Evolutionary conservation across 177 flowering plant genomes (phyloP).

Genomic region (Tripterygium wilfordii): DNA sequence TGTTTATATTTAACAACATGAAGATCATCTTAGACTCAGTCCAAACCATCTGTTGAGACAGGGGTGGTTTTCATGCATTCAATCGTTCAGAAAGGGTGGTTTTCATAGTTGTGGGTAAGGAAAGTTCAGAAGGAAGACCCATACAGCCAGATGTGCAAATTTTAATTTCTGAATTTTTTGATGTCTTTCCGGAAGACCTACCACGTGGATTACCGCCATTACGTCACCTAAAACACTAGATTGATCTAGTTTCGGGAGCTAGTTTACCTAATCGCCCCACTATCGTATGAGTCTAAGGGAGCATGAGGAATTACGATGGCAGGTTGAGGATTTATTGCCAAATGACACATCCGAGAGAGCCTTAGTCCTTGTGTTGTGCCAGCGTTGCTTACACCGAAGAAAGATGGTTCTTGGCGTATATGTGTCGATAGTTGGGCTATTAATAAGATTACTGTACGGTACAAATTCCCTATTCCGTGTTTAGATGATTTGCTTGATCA

Average conservation of each 20-base stretch:
- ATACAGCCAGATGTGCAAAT: neutral
- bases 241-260: conserved; percentile 1
- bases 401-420: conserved; percentile 9
- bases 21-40: no score
- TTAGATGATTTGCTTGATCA: conserved; percentile 10
- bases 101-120: no score
- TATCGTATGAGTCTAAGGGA: conserved; percentile 9
- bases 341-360: conserved; percentile 1
- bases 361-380: conserved; percentile 5
- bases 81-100: no score
- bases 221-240: conserved; percentile 6
- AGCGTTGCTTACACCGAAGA: neutral
- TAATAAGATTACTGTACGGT: conserved; percentile 6
- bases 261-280: conserved; percentile 3
- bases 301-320: conserved; percentile 1
- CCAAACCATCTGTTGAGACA: no score
- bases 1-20: no score
- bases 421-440: conserved; percentile 5
- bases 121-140: no score
- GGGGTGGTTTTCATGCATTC: no score
- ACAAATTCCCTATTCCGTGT: conserved; percentile 4
- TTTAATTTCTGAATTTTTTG: neutral
- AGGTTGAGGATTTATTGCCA: conserved; percentile 2
- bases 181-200: neutral
- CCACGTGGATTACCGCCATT: conserved; percentile 4